Percentiles rank a stretch among this genome's conserved stretches.
phyloP scores from a whole-genome alignment of 257 asterid species.

The Hygrophila difformis region DNA sequence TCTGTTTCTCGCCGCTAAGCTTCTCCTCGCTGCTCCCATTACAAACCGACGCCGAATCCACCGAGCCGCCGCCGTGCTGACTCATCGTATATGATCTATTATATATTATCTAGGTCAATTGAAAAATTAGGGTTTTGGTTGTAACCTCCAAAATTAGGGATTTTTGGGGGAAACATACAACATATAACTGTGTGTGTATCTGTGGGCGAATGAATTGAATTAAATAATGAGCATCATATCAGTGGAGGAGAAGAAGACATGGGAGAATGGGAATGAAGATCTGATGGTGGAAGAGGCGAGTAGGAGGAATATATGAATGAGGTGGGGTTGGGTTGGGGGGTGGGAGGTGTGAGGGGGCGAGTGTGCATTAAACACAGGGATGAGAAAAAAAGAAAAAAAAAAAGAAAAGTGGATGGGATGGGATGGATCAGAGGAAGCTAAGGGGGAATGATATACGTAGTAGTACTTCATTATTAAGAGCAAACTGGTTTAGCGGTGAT shows the following conservation, averaged over 20 bases:
- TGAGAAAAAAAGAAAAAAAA: no score
- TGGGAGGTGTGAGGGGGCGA: no score
- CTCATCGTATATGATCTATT: neutral
- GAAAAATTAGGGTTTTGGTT: neutral
- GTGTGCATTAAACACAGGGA: no score
- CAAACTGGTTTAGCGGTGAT: conserved; percentile 26
- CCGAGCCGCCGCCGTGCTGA: neutral
- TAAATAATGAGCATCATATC: no score
- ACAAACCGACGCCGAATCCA: neutral
- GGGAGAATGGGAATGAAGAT: no score
- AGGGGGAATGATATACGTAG: conserved; percentile 1
- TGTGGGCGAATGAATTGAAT: neutral
- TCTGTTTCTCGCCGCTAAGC: no score
- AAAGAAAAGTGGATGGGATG: neutral
- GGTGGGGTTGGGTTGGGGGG: no score
- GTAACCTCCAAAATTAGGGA: neutral
- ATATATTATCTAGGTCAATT: neutral
- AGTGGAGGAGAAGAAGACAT: no score
- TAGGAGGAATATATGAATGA: no score
- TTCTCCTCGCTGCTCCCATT: conserved; percentile 12
- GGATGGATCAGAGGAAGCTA: conserved; percentile 1
- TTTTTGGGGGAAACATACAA: neutral
- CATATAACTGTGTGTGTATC: neutral
- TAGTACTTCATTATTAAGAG: no score
- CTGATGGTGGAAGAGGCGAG: no score